Evolutionary conservation across 1,284 basidiomycete species (phyloP).

Genomic region (Boletus mariae): DNA sequence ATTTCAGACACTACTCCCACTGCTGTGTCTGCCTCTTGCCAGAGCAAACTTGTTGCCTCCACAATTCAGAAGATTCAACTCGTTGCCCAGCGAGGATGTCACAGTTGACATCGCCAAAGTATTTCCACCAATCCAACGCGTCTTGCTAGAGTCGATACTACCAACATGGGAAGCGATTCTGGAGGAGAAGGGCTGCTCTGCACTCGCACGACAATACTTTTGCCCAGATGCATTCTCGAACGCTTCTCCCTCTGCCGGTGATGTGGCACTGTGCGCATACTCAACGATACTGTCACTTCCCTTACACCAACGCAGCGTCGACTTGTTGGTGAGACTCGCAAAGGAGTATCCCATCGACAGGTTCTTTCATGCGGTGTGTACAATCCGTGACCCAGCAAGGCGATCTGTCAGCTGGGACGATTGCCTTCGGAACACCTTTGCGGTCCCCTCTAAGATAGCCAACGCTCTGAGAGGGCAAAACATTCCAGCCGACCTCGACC

Average conservation of each 20-base stretch:
- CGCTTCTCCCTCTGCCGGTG: conserved; percentile 45
- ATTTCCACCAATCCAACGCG: conserved; percentile 57
- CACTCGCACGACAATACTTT: conserved; percentile 62
- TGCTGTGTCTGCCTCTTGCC: conserved; percentile 58
- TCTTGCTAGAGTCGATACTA: conserved; percentile 58
- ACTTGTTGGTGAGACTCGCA: conserved; percentile 52
- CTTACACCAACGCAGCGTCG: conserved; percentile 45
- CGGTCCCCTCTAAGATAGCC: conserved; percentile 64
- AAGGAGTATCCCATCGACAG: conserved; percentile 66
- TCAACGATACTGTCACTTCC: conserved; percentile 53
- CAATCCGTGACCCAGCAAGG: conserved; percentile 25
- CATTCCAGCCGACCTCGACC: conserved; percentile 48
- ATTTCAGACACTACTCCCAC: conserved; percentile 45
- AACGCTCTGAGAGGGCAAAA: conserved; percentile 49
- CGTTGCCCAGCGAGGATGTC: conserved; percentile 13
- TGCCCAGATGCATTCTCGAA: conserved; percentile 60
- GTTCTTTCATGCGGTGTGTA: conserved; percentile 52
- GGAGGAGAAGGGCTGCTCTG: conserved; percentile 42
- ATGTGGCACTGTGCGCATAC: conserved; percentile 58
- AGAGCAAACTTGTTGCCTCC: conserved; percentile 56
- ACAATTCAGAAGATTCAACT: conserved; percentile 40
- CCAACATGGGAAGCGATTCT: conserved; percentile 67
- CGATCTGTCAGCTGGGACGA: conserved; percentile 61
- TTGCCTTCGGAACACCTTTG: conserved; percentile 54
- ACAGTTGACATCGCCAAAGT: conserved; percentile 39